Conservation (phyloP, 495 filamentous ascomycete species). For the Sabuloglossum arenarium region DNA sequence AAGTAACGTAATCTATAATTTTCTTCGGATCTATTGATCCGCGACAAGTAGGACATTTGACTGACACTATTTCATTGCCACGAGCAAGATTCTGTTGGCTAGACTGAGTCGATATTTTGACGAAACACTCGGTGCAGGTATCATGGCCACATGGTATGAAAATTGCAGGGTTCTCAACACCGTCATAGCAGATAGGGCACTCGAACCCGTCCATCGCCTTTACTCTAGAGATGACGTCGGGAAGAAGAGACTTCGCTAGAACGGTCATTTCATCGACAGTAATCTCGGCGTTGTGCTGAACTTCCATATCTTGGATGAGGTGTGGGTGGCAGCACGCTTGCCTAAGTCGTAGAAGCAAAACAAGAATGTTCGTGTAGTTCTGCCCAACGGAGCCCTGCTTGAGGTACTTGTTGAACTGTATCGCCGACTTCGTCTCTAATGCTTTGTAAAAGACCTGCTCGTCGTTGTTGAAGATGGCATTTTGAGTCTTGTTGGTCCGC, state of each 20-base stretch:
- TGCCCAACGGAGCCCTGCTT: conserved; percentile 46
- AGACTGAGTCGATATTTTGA: conserved; percentile 43
- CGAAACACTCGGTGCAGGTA: conserved; percentile 61
- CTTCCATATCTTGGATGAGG: conserved; percentile 52
- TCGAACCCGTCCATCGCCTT: conserved; percentile 35
- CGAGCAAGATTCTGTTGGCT: conserved; percentile 23
- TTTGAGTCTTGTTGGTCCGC: conserved; percentile 40
- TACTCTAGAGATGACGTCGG: conserved; percentile 44
- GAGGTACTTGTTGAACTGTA: conserved; percentile 62
- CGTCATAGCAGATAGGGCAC: conserved; percentile 72
- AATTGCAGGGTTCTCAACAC: conserved; percentile 50
- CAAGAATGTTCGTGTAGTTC: conserved; percentile 69
- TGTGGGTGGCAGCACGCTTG: conserved; percentile 89
- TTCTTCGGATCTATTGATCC: conserved; percentile 38
- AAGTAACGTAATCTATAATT: conserved; percentile 51
- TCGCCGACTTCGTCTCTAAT: conserved; percentile 42
- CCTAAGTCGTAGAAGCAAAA: conserved; percentile 70
- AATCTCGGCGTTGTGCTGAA: conserved; percentile 25
- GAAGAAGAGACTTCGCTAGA: conserved; percentile 40
- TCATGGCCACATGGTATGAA: conserved; percentile 74
- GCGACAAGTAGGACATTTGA: conserved; percentile 62
- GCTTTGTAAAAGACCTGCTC: conserved; percentile 51
- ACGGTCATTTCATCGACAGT: conserved; percentile 35
- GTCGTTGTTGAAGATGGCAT: conserved; percentile 55
- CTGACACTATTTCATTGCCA: conserved; percentile 31